Evolutionary conservation across 73 alveolate species (phyloP).

Genomic region (Paramecium biaurelia): DNA sequence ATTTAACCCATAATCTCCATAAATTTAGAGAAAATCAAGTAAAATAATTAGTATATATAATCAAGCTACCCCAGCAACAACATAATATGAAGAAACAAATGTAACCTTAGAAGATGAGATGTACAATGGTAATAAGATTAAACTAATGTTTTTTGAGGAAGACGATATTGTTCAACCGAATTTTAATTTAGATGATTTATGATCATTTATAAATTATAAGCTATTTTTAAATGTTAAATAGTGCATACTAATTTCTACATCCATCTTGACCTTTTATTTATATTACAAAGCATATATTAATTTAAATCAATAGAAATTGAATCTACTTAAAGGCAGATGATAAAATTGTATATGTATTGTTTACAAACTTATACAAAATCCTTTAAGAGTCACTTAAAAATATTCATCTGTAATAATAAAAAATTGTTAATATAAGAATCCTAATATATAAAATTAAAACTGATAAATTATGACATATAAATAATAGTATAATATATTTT

Average conservation of each 20-base stretch:
- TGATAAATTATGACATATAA: not conserved
- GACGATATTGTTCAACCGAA: not conserved
- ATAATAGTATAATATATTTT: no score
- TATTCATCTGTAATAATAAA: not conserved
- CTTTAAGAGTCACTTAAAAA: not conserved
- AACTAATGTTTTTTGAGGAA: not conserved
- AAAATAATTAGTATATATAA: not conserved
- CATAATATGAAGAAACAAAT: not conserved
- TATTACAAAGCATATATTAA: no score
- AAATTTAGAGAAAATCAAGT: not conserved
- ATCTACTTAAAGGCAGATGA: not conserved
- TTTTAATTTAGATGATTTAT: conserved; percentile 15
- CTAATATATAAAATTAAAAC: not conserved
- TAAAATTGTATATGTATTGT: not conserved
- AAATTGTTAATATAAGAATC: not conserved
- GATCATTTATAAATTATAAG: not conserved
- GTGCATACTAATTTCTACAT: not conserved
- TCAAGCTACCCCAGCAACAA: not conserved
- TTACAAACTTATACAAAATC: no score
- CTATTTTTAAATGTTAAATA: not conserved
- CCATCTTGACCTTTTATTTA: not conserved
- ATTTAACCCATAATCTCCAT: not conserved
- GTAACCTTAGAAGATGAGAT: not conserved
- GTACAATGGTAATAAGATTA: not conserved
- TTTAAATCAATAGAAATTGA: not conserved